phyloP scores from a whole-genome alignment of 805 yeast species.

The Candida stauntonica region DNA sequence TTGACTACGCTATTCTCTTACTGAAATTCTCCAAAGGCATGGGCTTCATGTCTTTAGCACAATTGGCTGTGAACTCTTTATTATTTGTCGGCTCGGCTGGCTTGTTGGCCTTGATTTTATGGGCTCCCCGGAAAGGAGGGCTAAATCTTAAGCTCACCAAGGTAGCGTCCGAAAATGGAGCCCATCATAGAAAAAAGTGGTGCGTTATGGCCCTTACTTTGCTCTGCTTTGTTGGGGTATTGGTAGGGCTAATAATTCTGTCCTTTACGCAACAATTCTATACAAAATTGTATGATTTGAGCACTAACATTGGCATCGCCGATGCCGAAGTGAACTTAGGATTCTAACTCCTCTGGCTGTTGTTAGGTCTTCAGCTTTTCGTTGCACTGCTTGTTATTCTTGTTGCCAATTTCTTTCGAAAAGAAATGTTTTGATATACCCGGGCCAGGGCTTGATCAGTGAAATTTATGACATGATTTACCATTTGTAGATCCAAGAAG shows the following conservation, averaged over 20 bases:
- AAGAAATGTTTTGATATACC: conserved; percentile 10
- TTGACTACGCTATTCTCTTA: conserved; percentile 25
- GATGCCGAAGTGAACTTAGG: conserved; percentile 21
- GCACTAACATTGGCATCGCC: conserved; percentile 24
- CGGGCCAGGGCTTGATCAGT: too few species aligned
- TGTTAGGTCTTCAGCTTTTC: conserved; percentile 12
- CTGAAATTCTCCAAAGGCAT: conserved; percentile 26
- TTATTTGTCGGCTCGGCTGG: conserved; percentile 1
- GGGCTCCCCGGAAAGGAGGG: too few species aligned
- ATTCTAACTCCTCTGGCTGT: conserved; percentile 18
- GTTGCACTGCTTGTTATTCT: conserved; percentile 11
- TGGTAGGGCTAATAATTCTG: conserved; percentile 18
- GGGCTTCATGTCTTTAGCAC: conserved; percentile 17
- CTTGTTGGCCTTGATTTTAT: conserved; percentile 9
- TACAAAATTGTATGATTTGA: conserved; percentile 17
- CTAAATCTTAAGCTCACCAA: too few species aligned
- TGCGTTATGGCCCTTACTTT: conserved; percentile 10
- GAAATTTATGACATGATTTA: too few species aligned
- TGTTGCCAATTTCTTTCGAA: conserved; percentile 22
- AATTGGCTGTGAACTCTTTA: conserved; percentile 7
- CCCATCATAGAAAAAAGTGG: conserved; percentile 6
- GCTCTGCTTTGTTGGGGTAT: conserved; percentile 13
- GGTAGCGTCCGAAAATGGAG: too few species aligned
- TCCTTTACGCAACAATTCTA: conserved; percentile 26
- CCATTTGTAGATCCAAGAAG: too few species aligned